These are phyloP conservation scores for Neonectria neomacrospora DNA, from an alignment of 2,329 filamentous ascomycete genomes.

Conservation along the genomic window DNA sequence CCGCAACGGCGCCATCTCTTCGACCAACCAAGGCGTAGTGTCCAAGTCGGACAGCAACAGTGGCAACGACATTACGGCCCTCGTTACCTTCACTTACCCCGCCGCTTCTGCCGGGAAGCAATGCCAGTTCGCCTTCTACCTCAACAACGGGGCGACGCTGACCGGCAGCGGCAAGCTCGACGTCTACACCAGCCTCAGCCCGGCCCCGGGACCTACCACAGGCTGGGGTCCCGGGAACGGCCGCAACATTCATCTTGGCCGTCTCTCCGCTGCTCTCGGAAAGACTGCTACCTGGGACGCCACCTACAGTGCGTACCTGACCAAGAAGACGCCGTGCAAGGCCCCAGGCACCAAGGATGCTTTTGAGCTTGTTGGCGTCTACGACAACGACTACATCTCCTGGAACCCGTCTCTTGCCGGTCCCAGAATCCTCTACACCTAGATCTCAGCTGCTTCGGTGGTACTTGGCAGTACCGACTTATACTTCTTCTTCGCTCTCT, in stretches of 20 bases:
- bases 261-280: conserved; percentile 18
- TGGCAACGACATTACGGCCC: conserved; percentile 44
- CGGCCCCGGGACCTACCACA: conserved; percentile 34
- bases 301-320: conserved; percentile 32
- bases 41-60: conserved; percentile 38
- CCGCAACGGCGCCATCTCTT: conserved; percentile 38
- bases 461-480: neutral
- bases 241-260: conserved; percentile 40
- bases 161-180: conserved; percentile 44
- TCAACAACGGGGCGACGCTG: conserved; percentile 32
- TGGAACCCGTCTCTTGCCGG: conserved; percentile 31
- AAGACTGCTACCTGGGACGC: conserved; percentile 30
- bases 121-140: conserved; percentile 45
- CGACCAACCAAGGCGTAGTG: conserved; percentile 25
- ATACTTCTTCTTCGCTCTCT: conserved; percentile 10
- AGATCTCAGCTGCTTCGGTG: neutral
- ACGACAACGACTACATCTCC: conserved; percentile 29
- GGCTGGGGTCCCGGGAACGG: conserved; percentile 43
- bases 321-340: conserved; percentile 32
- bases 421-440: conserved; percentile 32
- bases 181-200: conserved; percentile 40
- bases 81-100: conserved; percentile 46
- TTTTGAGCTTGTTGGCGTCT: conserved; percentile 38
- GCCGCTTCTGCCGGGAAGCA: conserved; percentile 32
- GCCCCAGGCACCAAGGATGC: conserved; percentile 29